Conservation (phyloP, 1,284 basidiomycete species). For the Boletus subluridellus region DNA sequence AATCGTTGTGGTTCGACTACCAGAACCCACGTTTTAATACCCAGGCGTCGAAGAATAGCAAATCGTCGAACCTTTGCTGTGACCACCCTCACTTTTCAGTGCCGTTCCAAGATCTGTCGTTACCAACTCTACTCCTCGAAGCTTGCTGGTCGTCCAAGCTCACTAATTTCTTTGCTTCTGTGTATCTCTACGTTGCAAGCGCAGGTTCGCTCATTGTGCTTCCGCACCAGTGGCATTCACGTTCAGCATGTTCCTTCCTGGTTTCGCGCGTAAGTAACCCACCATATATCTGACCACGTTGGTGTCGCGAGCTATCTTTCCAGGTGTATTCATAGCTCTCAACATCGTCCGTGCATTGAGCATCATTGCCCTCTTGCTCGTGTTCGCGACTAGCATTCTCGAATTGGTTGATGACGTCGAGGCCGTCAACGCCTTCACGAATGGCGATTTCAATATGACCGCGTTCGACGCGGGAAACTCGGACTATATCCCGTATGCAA, state of each 20-base stretch:
- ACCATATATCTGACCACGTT: not conserved
- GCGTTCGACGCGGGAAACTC: conserved; percentile 42
- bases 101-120: not conserved
- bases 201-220: conserved; percentile 25
- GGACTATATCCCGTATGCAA: conserved; percentile 71
- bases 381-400: conserved; percentile 75
- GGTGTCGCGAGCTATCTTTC: not conserved
- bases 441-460: conserved; percentile 34
- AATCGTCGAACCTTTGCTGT: not conserved
- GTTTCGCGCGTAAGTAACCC: conserved; percentile 47
- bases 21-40: conserved; percentile 6
- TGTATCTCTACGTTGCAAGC: conserved; percentile 16
- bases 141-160: conserved; percentile 32
- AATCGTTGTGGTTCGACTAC: conserved; percentile 10
- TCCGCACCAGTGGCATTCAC: not conserved
- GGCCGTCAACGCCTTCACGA: conserved; percentile 64
- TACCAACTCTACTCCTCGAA: not conserved
- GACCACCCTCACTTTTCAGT: not conserved
- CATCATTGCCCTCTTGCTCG: conserved; percentile 69
- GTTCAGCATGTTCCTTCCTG: conserved; percentile 41
- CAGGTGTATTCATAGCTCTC: conserved; percentile 72
- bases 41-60: not conserved
- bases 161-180: not conserved
- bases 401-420: conserved; percentile 78
- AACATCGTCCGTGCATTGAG: conserved; percentile 75